Percentiles rank a stretch among this genome's conserved stretches.
Conservation (phyloP, 768 basidiomycete species). For the Glaciozyma antarctica region DNA sequence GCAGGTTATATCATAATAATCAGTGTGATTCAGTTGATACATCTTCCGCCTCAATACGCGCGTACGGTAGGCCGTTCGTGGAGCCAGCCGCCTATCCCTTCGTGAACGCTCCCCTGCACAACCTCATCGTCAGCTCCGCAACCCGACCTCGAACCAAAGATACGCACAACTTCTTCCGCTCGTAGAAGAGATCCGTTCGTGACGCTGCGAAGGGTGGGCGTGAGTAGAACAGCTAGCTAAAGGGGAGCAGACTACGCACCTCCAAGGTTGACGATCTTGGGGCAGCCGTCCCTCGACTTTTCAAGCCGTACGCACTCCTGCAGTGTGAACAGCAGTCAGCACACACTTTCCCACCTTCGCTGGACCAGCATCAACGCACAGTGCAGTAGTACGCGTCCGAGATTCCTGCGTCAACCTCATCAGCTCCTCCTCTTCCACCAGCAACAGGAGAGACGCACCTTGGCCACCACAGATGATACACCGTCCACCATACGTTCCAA, state of each 20-base stretch:
- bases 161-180: conserved; percentile 43
- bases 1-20: too few species aligned
- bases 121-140: neutral
- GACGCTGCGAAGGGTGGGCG: neutral
- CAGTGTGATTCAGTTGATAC: too few species aligned
- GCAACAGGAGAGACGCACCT: conserved; percentile 47
- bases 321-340: neutral
- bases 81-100: neutral
- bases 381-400: conserved; percentile 99
- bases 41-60: too few species aligned
- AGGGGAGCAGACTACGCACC: conserved; percentile 63
- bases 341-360: neutral
- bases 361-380: conserved; percentile 57
- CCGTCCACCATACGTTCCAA: conserved; percentile 91
- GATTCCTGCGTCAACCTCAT: conserved; percentile 53
- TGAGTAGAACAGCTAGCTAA: neutral
- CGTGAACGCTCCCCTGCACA: neutral
- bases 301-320: conserved; percentile 54
- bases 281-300: conserved; percentile 96
- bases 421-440: neutral
- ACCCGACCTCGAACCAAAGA: too few species aligned
- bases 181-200: conserved; percentile 87
- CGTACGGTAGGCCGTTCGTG: too few species aligned
- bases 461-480: conserved; percentile 97
- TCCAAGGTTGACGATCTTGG: conserved; percentile 95